A percentile compares a stretch with the other conserved stretches of the same genome.
phyloP scores from a whole-genome alignment of 2,329 filamentous ascomycete genomes.

The Huntiella moniliformis region DNA sequence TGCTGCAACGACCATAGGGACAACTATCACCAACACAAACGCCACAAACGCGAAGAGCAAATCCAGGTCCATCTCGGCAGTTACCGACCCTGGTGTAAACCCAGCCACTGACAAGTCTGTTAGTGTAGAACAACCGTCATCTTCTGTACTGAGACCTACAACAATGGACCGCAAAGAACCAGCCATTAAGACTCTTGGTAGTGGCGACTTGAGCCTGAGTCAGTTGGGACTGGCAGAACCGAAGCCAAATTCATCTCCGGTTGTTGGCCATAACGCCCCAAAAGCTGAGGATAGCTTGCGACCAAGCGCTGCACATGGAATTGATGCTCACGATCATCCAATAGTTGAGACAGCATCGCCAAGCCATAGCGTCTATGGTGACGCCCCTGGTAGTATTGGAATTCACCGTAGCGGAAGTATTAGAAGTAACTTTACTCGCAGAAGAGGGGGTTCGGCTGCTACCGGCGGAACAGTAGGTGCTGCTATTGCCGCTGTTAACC shows the following conservation, averaged over 20 bases:
- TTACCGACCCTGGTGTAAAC: conserved; percentile 14
- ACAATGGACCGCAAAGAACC: conserved; percentile 42
- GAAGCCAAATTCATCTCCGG: neutral
- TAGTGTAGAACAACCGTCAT: conserved; percentile 6
- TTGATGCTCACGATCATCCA: conserved; percentile 18
- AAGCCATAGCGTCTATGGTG: conserved; percentile 9
- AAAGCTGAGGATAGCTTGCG: conserved; percentile 30
- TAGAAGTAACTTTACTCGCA: conserved; percentile 44
- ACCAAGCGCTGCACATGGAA: conserved; percentile 16
- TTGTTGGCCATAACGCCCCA: conserved; percentile 32
- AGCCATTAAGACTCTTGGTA: conserved; percentile 74
- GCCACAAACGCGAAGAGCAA: neutral
- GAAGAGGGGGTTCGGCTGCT: conserved; percentile 65
- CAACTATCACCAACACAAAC: conserved; percentile 50
- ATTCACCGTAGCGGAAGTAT: conserved; percentile 49
- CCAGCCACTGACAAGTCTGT: neutral
- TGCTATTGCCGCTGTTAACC: conserved; percentile 49
- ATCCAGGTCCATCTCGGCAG: neutral
- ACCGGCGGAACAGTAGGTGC: conserved; percentile 52
- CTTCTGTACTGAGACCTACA: neutral
- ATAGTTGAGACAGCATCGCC: conserved; percentile 4
- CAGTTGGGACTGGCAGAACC: conserved; percentile 61
- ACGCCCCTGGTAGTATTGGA: conserved; percentile 15
- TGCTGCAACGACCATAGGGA: conserved; percentile 59
- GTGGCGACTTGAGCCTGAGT: conserved; percentile 73